Percentiles rank a stretch among this genome's conserved stretches.
phyloP scores from a whole-genome alignment of 2,329 filamentous ascomycete genomes.

The Remersonia thermophila region DNA sequence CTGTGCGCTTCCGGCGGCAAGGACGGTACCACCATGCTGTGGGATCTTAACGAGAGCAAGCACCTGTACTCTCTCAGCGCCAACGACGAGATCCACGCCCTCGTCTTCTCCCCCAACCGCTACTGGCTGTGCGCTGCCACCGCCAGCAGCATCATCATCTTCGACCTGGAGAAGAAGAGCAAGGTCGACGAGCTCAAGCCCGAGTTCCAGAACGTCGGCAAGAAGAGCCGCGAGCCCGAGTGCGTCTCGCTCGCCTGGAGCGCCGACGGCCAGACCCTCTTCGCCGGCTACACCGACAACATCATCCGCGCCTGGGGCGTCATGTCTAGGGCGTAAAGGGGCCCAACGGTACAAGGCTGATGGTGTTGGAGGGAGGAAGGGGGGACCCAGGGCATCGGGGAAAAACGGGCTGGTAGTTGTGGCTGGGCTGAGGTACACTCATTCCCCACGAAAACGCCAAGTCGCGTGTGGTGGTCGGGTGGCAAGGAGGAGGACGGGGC shows the following conservation, averaged over 20 bases:
- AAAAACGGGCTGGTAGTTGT: too few species aligned
- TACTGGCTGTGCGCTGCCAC: slow-evolving; percentile 99
- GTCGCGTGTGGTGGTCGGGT: slow-evolving; percentile 6
- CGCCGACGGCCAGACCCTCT: slow-evolving; percentile 97
- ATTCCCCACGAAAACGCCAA: neutral
- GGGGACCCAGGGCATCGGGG: too few species aligned
- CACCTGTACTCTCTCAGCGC: slow-evolving; percentile 99
- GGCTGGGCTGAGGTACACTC: neutral
- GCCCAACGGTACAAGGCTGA: too few species aligned
- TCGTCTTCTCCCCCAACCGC: slow-evolving; percentile 99
- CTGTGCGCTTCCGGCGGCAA: slow-evolving; percentile 98
- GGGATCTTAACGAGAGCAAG: slow-evolving; percentile 99
- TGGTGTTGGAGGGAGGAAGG: too few species aligned
- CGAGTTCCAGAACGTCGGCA: slow-evolving; percentile 88
- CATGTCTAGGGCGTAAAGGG: slow-evolving; percentile 80
- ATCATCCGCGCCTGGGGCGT: slow-evolving; percentile 96
- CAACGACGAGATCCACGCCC: slow-evolving; percentile 99
- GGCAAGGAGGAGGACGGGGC: slow-evolving; percentile 8
- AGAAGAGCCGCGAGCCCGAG: slow-evolving; percentile 99
- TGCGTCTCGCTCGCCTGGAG: slow-evolving; percentile 96
- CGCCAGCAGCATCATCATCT: slow-evolving; percentile 97
- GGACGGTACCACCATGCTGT: slow-evolving; percentile 99
- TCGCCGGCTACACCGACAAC: slow-evolving; percentile 99
- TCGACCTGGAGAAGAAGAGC: slow-evolving; percentile 99
- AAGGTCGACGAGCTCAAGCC: slow-evolving; percentile 99